phyloP scores from a whole-genome alignment of 2,329 filamentous ascomycete species.

The Colletotrichum trifolii region DNA sequence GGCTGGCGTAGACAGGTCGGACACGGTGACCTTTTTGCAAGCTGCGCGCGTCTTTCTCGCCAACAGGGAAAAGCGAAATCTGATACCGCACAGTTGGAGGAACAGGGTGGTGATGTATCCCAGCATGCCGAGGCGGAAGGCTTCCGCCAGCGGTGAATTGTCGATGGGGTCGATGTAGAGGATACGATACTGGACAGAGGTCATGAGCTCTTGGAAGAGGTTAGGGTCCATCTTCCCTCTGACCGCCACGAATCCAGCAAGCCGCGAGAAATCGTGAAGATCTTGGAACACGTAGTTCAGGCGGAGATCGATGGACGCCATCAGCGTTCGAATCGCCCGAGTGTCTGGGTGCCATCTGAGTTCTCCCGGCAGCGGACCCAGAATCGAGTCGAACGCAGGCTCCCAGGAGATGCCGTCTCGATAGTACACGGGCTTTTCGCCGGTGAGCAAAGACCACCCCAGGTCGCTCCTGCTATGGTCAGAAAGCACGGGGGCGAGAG shows the following conservation, averaged over 20 bases:
- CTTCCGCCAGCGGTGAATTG: neutral
- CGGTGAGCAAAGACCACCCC: slow-evolving; percentile 42
- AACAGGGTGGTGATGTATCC: slow-evolving; percentile 45
- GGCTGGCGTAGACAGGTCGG: slow-evolving; percentile 22
- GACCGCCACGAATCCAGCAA: slow-evolving; percentile 40
- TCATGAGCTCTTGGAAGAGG: slow-evolving; percentile 31
- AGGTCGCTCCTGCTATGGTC: slow-evolving; percentile 41
- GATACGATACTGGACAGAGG: slow-evolving; percentile 27
- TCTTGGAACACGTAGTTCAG: slow-evolving; percentile 44
- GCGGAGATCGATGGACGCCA: slow-evolving; percentile 37
- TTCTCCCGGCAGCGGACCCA: slow-evolving; percentile 7
- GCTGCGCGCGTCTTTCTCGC: neutral
- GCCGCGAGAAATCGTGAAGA: slow-evolving; percentile 43
- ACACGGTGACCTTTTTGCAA: neutral
- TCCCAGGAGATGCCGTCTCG: slow-evolving; percentile 19
- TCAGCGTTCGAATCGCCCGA: slow-evolving; percentile 20
- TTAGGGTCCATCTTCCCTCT: slow-evolving; percentile 42
- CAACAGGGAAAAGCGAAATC: slow-evolving; percentile 34
- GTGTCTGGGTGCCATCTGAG: neutral
- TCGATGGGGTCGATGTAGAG: slow-evolving; percentile 2
- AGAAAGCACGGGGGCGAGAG: neutral
- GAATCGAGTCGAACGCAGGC: slow-evolving; percentile 37
- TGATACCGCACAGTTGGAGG: slow-evolving; percentile 38
- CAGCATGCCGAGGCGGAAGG: slow-evolving; percentile 43
- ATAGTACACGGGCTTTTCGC: slow-evolving; percentile 41